These are phyloP conservation scores for Kalaharituber pfeilii DNA, from an alignment of 2,329 filamentous ascomycete species.

Conservation along the genomic window DNA sequence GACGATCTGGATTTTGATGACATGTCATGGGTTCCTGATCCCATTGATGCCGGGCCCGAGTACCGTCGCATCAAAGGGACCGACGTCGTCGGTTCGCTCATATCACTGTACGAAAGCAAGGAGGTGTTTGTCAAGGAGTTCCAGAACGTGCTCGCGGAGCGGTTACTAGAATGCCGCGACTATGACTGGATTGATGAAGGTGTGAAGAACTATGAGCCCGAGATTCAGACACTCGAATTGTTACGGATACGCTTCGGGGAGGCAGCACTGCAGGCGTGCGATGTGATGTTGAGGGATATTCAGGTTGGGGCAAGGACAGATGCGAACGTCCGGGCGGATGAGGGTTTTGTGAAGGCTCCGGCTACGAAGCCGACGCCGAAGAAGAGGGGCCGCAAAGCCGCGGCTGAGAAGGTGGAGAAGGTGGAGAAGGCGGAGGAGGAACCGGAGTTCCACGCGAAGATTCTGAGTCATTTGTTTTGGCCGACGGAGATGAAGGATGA, in stretches of 20 bases:
- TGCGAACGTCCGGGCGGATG: slow-evolving; percentile 36
- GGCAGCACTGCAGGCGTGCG: slow-evolving; percentile 69
- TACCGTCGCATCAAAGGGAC: slow-evolving; percentile 78
- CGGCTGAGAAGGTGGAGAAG: slow-evolving; percentile 10
- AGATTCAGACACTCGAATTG: slow-evolving; percentile 64
- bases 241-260: slow-evolving; percentile 83
- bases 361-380: no score
- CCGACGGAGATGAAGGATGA: slow-evolving; percentile 56
- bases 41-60: slow-evolving; percentile 79
- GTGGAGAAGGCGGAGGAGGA: slow-evolving; percentile 25
- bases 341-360: slow-evolving; percentile 1
- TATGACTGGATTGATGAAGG: slow-evolving; percentile 60
- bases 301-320: slow-evolving; percentile 66
- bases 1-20: slow-evolving; percentile 70
- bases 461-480: slow-evolving; percentile 88
- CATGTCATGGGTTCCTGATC: slow-evolving; percentile 83
- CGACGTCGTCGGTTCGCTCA: slow-evolving; percentile 80
- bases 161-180: slow-evolving; percentile 39
- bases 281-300: slow-evolving; percentile 94
- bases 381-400: background rate
- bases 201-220: slow-evolving; percentile 17
- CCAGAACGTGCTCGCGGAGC: slow-evolving; percentile 71
- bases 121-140: slow-evolving; percentile 91
- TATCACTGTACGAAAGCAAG: slow-evolving; percentile 72
- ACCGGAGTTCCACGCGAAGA: slow-evolving; percentile 54